Evolutionary conservation across 208 protist species (phyloP).

Genomic region (Leishmania tarentolae): DNA sequence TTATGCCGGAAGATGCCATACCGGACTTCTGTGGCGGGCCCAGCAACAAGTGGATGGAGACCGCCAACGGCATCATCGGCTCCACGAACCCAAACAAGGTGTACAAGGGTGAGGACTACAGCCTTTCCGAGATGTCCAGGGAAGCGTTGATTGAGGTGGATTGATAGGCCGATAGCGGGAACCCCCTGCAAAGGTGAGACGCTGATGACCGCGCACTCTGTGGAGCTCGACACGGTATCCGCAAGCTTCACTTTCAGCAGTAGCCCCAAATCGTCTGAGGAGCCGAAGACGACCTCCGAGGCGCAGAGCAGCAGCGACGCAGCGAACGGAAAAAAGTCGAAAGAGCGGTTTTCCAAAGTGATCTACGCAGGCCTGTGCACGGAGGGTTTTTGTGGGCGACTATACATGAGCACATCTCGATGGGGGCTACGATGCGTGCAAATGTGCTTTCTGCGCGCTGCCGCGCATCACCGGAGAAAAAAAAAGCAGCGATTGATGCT

Average conservation of each 20-base stretch:
- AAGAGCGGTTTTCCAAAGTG: neutral
- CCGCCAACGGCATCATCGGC: conserved; percentile 54
- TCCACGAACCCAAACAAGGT: conserved; percentile 61
- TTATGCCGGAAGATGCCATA: conserved; percentile 74
- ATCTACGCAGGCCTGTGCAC: too few relatives aligned
- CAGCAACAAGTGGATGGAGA: conserved; percentile 71
- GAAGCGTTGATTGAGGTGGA: conserved; percentile 26
- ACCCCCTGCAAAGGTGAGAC: conserved; percentile 26
- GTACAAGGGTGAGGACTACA: conserved; percentile 37
- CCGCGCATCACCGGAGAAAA: neutral
- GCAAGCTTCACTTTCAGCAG: neutral
- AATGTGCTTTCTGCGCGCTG: neutral
- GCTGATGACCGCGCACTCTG: conserved; percentile 24
- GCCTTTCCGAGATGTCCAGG: conserved; percentile 9
- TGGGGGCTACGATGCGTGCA: neutral
- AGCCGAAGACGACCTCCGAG: neutral
- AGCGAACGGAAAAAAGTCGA: neutral
- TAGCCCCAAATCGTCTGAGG: conserved; percentile 1
- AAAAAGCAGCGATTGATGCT: neutral
- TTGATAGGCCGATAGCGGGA: conserved; percentile 13
- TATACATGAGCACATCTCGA: neutral
- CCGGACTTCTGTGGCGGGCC: conserved; percentile 78
- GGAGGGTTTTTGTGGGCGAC: neutral
- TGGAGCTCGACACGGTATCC: conserved; percentile 4
- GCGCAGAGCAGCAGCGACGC: neutral